phyloP scores from a whole-genome alignment of 2,329 filamentous ascomycete species.

The Sporothrix phasma region DNA sequence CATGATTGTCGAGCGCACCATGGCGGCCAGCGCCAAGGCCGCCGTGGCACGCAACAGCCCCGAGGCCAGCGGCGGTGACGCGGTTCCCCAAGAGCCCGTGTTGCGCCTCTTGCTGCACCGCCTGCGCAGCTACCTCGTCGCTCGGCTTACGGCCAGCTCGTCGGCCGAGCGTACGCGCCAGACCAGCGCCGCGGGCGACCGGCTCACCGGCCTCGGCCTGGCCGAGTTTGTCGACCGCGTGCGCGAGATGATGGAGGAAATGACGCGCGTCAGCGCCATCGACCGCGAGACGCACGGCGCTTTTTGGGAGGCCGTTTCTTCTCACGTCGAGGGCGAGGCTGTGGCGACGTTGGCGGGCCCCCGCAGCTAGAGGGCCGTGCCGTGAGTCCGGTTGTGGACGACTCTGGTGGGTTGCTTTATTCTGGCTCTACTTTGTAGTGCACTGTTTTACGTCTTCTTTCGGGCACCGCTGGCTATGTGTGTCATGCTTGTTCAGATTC shows the following conservation, averaged over 20 bases:
- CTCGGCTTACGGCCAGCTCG: conserved; percentile 53
- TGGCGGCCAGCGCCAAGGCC: conserved; percentile 41
- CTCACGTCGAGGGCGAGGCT: not conserved
- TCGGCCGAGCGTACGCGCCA: conserved; percentile 61
- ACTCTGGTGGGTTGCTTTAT: not conserved
- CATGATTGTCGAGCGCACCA: conserved; percentile 47
- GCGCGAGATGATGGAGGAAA: conserved; percentile 57
- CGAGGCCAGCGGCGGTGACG: conserved; percentile 18
- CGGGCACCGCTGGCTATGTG: not conserved
- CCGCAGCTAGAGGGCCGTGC: not conserved
- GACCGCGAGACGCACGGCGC: conserved; percentile 57
- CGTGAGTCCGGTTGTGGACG: not conserved
- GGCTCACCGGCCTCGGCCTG: conserved; percentile 57
- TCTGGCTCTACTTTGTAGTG: not conserved
- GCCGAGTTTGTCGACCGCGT: conserved; percentile 64
- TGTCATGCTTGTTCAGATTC: not conserved
- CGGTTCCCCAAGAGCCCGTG: conserved; percentile 44
- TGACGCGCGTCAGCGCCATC: conserved; percentile 54
- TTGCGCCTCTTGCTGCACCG: conserved; percentile 59
- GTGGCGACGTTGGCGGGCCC: not conserved
- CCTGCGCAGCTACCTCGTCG: conserved; percentile 55
- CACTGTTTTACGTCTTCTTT: not conserved
- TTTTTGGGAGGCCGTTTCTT: conserved; percentile 59
- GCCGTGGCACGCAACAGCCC: conserved; percentile 21
- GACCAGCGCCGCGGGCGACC: conserved; percentile 58